These are phyloP conservation scores for Tetraselmis striata DNA, from an alignment of 139 green algal species.

Conservation along the genomic window DNA sequence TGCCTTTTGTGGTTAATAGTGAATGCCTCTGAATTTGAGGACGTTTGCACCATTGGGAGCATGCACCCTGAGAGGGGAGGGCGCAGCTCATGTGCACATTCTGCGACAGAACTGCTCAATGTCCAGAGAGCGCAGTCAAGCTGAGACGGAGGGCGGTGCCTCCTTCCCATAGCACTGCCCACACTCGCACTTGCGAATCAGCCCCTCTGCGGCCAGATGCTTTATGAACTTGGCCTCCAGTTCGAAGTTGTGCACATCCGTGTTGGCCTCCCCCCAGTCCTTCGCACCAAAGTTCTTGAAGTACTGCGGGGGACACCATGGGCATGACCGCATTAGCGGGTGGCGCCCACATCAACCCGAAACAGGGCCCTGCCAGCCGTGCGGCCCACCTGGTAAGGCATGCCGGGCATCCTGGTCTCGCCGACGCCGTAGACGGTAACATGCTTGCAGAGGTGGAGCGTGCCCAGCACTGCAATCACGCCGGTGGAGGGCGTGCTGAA, in stretches of 20 bases:
- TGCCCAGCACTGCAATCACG: not conserved
- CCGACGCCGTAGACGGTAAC: not conserved
- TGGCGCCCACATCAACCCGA: too few relatives aligned
- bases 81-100: not conserved
- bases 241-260: not conserved
- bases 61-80: not conserved
- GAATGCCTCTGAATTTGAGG: too few relatives aligned
- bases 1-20: too few relatives aligned
- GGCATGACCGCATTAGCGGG: too few relatives aligned
- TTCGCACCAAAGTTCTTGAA: not conserved
- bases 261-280: not conserved
- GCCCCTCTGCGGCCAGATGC: not conserved
- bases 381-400: not conserved
- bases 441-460: not conserved
- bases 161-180: not conserved
- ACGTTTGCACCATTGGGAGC: not conserved
- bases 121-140: not conserved
- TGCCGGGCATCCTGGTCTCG: not conserved
- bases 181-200: not conserved
- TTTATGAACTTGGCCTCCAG: not conserved
- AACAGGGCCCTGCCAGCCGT: too few relatives aligned
- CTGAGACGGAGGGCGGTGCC: not conserved
- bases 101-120: too few relatives aligned
- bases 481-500: not conserved
- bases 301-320: not conserved